Conservation (phyloP, 73 alveolate species). For the Blepharisma japonicum region DNA sequence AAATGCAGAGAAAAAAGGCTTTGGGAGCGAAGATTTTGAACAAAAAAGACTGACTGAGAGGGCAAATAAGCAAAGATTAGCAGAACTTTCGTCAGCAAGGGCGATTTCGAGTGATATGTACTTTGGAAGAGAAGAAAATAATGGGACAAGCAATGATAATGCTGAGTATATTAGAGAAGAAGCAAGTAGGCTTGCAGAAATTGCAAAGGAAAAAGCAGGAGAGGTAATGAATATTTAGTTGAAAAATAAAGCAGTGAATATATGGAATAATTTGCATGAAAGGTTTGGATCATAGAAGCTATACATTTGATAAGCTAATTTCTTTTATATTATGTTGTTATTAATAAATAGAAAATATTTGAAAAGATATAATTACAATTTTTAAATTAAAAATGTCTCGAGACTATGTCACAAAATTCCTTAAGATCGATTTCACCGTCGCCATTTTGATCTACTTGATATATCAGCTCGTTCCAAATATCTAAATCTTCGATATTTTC, state of each 20-base stretch:
- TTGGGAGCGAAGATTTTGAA: not conserved
- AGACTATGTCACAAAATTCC: not conserved
- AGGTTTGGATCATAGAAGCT: too few relatives aligned
- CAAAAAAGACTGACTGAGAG: not conserved
- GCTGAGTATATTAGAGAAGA: slow-evolving; percentile 11
- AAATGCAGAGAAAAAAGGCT: slow-evolving; percentile 9
- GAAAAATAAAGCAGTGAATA: not conserved
- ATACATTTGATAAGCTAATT: too few relatives aligned
- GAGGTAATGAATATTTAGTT: slow-evolving; percentile 17
- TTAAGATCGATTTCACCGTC: slow-evolving; percentile 12
- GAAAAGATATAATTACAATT: too few relatives aligned
- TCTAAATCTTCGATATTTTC: not conserved
- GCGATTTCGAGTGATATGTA: slow-evolving; percentile 22
- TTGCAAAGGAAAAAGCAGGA: slow-evolving; percentile 5
- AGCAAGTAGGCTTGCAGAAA: not conserved
- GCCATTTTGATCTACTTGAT: not conserved
- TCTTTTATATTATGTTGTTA: too few relatives aligned
- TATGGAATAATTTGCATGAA: too few relatives aligned
- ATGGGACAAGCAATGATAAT: not conserved
- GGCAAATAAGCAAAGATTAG: not conserved
- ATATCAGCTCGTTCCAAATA: not conserved
- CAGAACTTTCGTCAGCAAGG: not conserved
- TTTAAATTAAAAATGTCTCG: too few relatives aligned
- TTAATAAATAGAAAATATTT: too few relatives aligned
- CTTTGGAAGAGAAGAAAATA: slow-evolving; percentile 17